Conservation (phyloP, 345 rosid genomes). For the Linum tenue region DNA sequence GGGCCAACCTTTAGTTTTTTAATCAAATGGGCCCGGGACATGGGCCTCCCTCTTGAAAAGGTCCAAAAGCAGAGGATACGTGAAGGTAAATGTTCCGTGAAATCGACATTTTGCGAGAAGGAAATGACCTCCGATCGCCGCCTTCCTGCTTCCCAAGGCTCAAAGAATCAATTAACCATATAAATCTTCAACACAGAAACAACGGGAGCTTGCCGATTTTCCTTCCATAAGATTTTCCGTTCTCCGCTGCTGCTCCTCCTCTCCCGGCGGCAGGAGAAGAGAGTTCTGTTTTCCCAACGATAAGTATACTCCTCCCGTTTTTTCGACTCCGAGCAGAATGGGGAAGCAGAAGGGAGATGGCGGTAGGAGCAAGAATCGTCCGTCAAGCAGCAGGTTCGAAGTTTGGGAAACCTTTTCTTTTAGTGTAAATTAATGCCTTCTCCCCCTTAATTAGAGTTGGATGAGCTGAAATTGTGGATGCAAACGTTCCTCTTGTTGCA, state of each 20-base stretch:
- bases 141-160: too few relatives aligned
- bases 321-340: conserved; percentile 24
- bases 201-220: neutral
- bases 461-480: neutral
- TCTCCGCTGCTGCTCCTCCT: neutral
- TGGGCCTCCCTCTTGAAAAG: too few relatives aligned
- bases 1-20: too few relatives aligned
- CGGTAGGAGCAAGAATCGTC: conserved; percentile 70
- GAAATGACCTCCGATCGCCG: too few relatives aligned
- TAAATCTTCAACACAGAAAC: too few relatives aligned
- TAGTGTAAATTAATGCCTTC: neutral
- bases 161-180: too few relatives aligned
- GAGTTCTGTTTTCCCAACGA: neutral
- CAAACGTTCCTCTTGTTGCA: conserved; percentile 14
- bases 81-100: too few relatives aligned
- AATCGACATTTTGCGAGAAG: too few relatives aligned
- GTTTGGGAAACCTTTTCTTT: neutral
- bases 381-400: conserved; percentile 88
- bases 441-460: neutral
- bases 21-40: too few relatives aligned
- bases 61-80: too few relatives aligned
- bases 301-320: neutral
- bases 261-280: neutral
- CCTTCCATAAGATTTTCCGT: neutral
- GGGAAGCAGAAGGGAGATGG: conserved; percentile 80